Evolutionary conservation across 441 rosid species (phyloP).

Genomic region (Pelargonium australe): DNA sequence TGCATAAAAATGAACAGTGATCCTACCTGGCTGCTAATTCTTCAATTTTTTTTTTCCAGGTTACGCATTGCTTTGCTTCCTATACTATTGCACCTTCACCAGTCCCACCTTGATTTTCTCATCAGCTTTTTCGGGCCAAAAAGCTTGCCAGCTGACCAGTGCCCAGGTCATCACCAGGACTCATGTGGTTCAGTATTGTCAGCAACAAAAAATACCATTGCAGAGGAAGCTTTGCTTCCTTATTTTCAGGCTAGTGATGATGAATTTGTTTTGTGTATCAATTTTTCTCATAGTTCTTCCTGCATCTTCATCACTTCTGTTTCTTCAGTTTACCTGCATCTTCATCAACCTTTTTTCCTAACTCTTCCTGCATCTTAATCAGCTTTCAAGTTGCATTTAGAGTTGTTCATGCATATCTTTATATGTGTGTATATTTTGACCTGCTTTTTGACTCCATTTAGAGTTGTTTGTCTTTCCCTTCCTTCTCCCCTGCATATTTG

Average conservation of each 20-base stretch:
- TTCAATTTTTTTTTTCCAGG: constrained; percentile 39
- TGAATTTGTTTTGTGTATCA: constrained; percentile 9
- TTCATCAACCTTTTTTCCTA: constrained; percentile 12
- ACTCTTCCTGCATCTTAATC: background rate
- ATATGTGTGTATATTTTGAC: no score
- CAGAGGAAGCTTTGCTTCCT: constrained; percentile 91
- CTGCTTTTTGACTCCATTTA: background rate
- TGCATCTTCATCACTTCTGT: constrained; percentile 8
- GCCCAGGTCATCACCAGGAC: constrained; percentile 36
- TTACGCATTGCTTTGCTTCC: constrained; percentile 78
- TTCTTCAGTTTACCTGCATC: constrained; percentile 10
- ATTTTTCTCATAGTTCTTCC: constrained; percentile 11
- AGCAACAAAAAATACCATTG: constrained; percentile 28
- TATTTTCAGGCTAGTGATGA: constrained; percentile 74
- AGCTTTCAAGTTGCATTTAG: background rate
- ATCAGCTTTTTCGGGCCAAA: constrained; percentile 64
- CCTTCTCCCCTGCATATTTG: constrained; percentile 1
- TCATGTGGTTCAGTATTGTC: constrained; percentile 33
- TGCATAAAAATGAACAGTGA: background rate
- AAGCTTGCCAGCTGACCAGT: constrained; percentile 36
- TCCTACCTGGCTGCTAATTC: constrained; percentile 15
- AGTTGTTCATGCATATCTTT: background rate
- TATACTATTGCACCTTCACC: constrained; percentile 85
- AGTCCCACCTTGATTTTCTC: constrained; percentile 91
- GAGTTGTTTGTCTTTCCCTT: background rate